Base-by-base conservation (phyloP, 768 basidiomycete species). In the Tubosaeta sp. region DNA sequence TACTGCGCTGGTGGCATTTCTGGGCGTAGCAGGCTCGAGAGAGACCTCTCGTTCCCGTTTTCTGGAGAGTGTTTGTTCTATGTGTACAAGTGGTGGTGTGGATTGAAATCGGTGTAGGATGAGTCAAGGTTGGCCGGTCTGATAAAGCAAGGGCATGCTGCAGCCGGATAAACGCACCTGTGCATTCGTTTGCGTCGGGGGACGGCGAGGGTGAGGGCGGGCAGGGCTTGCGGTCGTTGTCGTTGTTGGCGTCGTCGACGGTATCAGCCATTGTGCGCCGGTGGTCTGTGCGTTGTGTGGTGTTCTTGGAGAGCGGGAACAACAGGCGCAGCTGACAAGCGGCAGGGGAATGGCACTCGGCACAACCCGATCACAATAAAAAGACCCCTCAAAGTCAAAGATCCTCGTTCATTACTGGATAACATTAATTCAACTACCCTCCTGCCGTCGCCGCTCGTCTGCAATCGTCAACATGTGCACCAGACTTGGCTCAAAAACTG, bases 1-100 rank as follows among this genome's bases (percentile, higher is more conserved):
- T 56, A 77, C 76, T 53, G 59, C 36, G 51, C 52, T 61, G 51
- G 59, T 54, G 46, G 63, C 51, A 19, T 73, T 68, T 58, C 71
- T 75, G 38, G 81, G 77, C 3, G 78, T 74, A 39, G 75, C 61
- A 51, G 87, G 86, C 66, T 91, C 88, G 30, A 86, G 68, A 24
- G 88, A 91, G 21, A 84, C 80, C 67, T 90, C 87, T 31, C 88
- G 75, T 67, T 88, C 87, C 56, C 88, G 77, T 68, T 91, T 91
- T 66, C 78, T 78, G 21, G 86, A 81, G 41, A 73, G 65, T 54
- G 73, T 81, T 58, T 74, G 66, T 46, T 73, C 71, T 71, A 60
- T 49, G 48, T 48, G 54, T 47, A 48, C 24, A 18, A 31, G 34
- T 36, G 49, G 34, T 36, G 49, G 25, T 47, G 46, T 40, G 18